Base-by-base conservation (phyloP, 202 grass and related monocot species). In the Eragrostis tef region DNA sequence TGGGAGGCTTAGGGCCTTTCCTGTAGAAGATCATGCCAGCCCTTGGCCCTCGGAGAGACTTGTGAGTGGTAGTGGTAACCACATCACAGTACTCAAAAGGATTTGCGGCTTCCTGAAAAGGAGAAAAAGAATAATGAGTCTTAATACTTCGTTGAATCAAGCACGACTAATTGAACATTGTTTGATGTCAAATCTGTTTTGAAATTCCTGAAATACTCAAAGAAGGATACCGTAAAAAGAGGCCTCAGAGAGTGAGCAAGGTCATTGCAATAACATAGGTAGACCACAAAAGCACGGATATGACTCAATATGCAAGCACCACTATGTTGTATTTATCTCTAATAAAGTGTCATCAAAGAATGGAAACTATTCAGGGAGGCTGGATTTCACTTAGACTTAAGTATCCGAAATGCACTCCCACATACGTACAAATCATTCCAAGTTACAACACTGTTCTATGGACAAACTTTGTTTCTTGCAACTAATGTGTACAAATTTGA, bases 21-120 rank as follows among this genome's bases (percentile, higher is more conserved):
- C 92, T 89, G 87, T 95, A 98, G 84, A 98, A 98, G 64, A 98
- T 98, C 96, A 98, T 98, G 62, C 96, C 96, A 65, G 96, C 83
- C 77, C 96, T 92, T 52, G 96, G 96, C 19, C 92, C 96, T 64
- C 96, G 74, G 36, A 98, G 96, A 60, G 90, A 93, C 83, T 95
- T 98, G 87, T 98, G 96, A 3, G 96, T 98, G 44, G 96, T 98
- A 13, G 96, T 98, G 4, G 96, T 98, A 47, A 98, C 96, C 47
- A 98, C 83, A 73, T 98, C 96, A 87, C 96, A 95, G 36, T 80
- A 95, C 46, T 98, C 96, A 21, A 98, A 98, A 36, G 96, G 92
- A 69, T 98, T 95, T 74, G 90, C 92, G 69, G 96, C 96, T 91
- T 95, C 96, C 96, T 98, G 78, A 15, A 87, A 47, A 29, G 24